Evolutionary conservation across 2,329 filamentous ascomycete species (phyloP), one percentile per base, ranked within the genome.

Genomic region (Trichoderma citrinoviride): DNA sequence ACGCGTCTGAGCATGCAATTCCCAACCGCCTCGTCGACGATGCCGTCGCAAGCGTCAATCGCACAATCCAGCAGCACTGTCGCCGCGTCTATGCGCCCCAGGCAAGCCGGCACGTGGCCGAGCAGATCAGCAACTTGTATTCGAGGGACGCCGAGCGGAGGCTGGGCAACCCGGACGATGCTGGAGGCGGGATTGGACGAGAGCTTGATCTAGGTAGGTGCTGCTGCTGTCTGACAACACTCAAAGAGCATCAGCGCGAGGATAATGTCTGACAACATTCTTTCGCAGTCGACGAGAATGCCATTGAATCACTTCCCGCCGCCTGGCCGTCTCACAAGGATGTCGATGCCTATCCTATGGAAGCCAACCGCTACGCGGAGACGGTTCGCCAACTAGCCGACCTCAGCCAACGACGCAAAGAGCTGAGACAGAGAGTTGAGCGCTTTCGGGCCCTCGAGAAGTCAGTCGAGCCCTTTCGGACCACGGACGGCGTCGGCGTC

Each of bases 91-190:
- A 91, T 73, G 83, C 87, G 17, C 83, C 87, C 0, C 87, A 90
- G 70, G 87, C 89, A n/a, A 86, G 83, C 58, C 83, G 89, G 41
- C 87, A 90, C 70, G 83, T 92, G 19, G 88, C 89, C 2, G 88
- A 91, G 78, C 89, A 92, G 77, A 86, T 92, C 47, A 87, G 90
- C 75, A 76, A 77, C 54, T 77, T 90, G 50, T 92, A 91, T 74
- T 82, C 83, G 74, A 75, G 76, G 6, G 77, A 78, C 15, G 77
- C 76, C 5, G 79, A 82, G 44, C 78, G 79, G 43, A 77, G 73
- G 50, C 75, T 76, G 57, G 71, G 70, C 10, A 76, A 74, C 0
- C 72, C 67, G 1, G 74, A 77, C 65, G 77, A 76, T 29, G 78
- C 75, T 52, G 79, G 73, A 21, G 74, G 71, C 5, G 73, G 76